Evolutionary conservation across 192 early-diverging fungal genomes (phyloP), one percentile per base, ranked within the genome.

Genomic region (Coemansia umbellata): DNA sequence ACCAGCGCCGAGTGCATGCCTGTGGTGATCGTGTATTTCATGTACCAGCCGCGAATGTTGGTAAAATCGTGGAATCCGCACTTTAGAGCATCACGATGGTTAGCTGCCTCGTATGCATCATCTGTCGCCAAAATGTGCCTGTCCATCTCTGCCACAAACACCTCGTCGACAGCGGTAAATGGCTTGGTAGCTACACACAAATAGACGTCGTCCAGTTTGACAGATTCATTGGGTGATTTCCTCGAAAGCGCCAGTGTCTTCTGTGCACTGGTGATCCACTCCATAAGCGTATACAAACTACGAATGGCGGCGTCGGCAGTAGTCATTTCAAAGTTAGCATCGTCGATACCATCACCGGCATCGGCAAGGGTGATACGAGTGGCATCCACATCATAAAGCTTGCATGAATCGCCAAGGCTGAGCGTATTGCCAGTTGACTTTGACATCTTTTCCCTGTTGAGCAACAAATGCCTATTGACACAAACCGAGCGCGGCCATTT

Each of bases 381-480:
- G 28, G 95, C 97, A 66, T 99, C 97, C 32, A 95, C 95, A 54
- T 95, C 94, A 54, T 89, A 99, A 55, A 82, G 86, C 27, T 84
- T 80, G 28, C 91, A 69, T 10, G 88, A 82, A 45, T 97, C 86
- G 43, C 69, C 59, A 47, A 95, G 66, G 32, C 86, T 95, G 76
- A 98, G 69, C 61, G 92, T 95, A 81, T 97, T 99, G 33, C 97
- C 97, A 8, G 91, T 95, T 15, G 88, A 92, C 75, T 99, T 99
- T 55, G 90, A 84, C 97, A 99, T 99, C 84, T 99, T 99, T 24
- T 92, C 88, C 31, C 82, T 69, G 74, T 99, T 97, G 50, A 99
- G 69, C 73, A 95, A 80, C 78, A 99, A 79, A 63, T 97, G 94
- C 31, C 97, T 94, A 78, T 99, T 99, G 51, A 82, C 80, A 23